Base-by-base conservation (phyloP, 495 filamentous ascomycete species). In the Entonaema liquescens region DNA sequence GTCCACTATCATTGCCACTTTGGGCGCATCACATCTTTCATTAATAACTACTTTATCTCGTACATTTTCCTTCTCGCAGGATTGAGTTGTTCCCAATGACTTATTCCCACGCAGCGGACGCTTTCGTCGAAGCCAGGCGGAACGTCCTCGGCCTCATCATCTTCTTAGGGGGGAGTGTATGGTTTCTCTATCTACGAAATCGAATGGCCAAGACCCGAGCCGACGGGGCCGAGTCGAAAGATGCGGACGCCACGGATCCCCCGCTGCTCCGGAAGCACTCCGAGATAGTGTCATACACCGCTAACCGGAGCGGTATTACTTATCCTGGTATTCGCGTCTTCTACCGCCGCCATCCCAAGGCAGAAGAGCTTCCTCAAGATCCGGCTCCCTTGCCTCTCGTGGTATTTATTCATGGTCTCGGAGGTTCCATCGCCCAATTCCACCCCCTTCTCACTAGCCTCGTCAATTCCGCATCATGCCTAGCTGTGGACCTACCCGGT, bases 401-500 rank as follows among this genome's bases (percentile, higher is more conserved):
- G 5, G 95, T 97, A 26, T 97, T 97, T 77, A 84, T 97, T 59
- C 95, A 98, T 75, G 95, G 95, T 13, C 85, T 98, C 35, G 95
- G 95, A 21, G 95, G 95, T 29, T 97, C 92, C 2, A 80, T 94
- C 13, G 91, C 93, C 6, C 95, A 98, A 77, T 98, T 97, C 77
- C 85, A 91, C 65, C 88, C 93, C 36, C 80, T 98, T 5, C 84
- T 98, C 12, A 91, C 88, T 1, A 94, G 91, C 77, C 83, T 98
- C 35, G 89, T 91, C 13, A 93, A 96, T 67, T 82, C 94, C 21
- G 92, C 92, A 1, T 90, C 94, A n/a, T 97, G 93, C 73, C 87
- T 98, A 15, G 92, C 92, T 5, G 90, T 98, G 62, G 95, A 98
- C 78, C 81, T 97, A 1, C 95, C 95, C 2, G 95, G 95, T 29